Conservation (phyloP, 1,284 basidiomycete species). For the Exsudoporus floridanus region DNA sequence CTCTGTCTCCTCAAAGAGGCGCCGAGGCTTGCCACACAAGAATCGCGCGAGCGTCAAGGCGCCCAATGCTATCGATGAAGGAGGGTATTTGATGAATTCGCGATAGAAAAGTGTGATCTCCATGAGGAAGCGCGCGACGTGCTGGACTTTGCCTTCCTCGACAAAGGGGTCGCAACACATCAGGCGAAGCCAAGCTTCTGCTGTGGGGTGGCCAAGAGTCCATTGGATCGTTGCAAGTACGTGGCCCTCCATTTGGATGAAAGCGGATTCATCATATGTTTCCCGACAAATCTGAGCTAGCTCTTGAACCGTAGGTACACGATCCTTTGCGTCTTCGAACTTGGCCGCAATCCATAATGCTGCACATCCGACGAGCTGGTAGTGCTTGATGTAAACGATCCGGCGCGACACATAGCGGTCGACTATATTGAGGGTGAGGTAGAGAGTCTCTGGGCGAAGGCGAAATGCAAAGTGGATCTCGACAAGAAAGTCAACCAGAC, state of each 20-base stretch:
- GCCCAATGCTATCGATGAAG: constrained; percentile 86
- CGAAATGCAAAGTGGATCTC: constrained; percentile 98
- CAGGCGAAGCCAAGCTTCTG: constrained; percentile 93
- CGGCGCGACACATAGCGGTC: constrained; percentile 99
- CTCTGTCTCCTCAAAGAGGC: constrained; percentile 77
- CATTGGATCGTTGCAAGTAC: constrained; percentile 96
- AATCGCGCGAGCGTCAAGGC: constrained; percentile 87
- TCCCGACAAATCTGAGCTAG: constrained; percentile 93
- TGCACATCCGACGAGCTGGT: constrained; percentile 97
- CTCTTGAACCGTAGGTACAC: constrained; percentile 93
- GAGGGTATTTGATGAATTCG: constrained; percentile 85
- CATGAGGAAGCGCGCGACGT: constrained; percentile 96
- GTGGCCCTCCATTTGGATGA: constrained; percentile 97
- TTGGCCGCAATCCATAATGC: constrained; percentile 99
- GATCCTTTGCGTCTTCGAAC: constrained; percentile 99
- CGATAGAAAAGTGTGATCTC: constrained; percentile 97
- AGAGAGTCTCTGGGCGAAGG: constrained; percentile 96
- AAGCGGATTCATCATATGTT: constrained; percentile 94
- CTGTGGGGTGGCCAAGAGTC: constrained; percentile 96
- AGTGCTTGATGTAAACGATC: constrained; percentile 98
- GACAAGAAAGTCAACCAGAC: constrained; percentile 97
- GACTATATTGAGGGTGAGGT: constrained; percentile 97
- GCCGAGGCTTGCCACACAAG: constrained; percentile 77
- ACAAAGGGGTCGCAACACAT: constrained; percentile 68
- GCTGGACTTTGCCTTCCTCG: constrained; percentile 88